Evolutionary conservation across 106 monocot genomes (phyloP).

Genomic region (Agapanthus africanus): DNA sequence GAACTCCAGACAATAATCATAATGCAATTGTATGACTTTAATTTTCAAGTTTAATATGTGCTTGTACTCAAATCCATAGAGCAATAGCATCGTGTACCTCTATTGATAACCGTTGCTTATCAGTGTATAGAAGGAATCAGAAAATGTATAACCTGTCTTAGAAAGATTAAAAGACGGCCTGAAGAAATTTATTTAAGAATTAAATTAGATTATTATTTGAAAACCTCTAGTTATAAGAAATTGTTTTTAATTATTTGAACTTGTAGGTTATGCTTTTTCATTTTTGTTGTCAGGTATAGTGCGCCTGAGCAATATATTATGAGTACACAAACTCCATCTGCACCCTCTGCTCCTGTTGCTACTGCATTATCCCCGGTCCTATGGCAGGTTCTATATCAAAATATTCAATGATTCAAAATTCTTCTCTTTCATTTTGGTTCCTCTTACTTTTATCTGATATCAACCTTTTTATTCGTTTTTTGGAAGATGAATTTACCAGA

Average conservation of each 20-base stretch:
- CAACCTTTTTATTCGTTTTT: neutral
- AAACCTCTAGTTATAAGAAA: neutral
- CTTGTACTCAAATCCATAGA: neutral
- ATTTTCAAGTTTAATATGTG: neutral
- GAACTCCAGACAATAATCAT: neutral
- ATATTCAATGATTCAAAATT: no score
- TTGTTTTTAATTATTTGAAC: neutral
- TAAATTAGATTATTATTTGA: neutral
- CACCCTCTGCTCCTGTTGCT: slow-evolving; percentile 83
- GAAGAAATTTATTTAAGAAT: neutral
- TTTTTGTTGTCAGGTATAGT: slow-evolving; percentile 52
- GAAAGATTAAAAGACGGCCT: neutral
- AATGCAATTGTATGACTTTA: neutral
- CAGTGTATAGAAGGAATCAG: neutral
- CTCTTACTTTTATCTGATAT: no score
- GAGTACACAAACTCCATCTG: slow-evolving; percentile 96
- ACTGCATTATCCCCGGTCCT: slow-evolving; percentile 87
- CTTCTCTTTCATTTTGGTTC: neutral
- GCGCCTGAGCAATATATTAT: slow-evolving; percentile 98
- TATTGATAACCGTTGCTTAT: neutral
- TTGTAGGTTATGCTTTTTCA: neutral
- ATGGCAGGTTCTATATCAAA: slow-evolving; percentile 63
- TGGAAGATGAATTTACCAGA: slow-evolving; percentile 94
- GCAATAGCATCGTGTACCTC: neutral
- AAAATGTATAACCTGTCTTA: neutral